phyloP scores from a whole-genome alignment of 768 basidiomycete genomes.

The Lactarius trivialis region DNA sequence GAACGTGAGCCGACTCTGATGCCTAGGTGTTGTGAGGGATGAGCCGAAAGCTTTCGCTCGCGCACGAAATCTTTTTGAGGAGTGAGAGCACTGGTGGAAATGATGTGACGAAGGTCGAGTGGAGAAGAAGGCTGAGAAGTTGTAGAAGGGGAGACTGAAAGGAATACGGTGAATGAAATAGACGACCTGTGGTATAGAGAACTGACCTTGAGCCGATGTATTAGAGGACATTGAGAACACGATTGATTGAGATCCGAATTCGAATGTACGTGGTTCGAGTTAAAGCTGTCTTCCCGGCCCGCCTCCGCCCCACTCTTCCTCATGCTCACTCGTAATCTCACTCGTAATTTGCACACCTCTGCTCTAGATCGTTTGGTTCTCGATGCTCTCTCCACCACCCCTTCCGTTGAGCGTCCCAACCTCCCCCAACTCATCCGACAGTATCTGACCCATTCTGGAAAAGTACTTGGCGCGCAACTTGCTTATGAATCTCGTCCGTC shows the following conservation, averaged over 20 bases:
- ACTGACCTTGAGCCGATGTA: slow-evolving; percentile 4
- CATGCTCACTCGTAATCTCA: not conserved
- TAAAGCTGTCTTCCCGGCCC: not conserved
- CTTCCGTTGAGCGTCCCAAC: slow-evolving; percentile 4
- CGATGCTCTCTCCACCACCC: slow-evolving; percentile 4
- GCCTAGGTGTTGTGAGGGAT: slow-evolving; percentile 45
- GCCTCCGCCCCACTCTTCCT: not conserved
- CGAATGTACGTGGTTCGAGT: not conserved
- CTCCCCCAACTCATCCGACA: slow-evolving; percentile 36
- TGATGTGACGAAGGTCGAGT: slow-evolving; percentile 49
- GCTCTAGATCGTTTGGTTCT: slow-evolving; percentile 15
- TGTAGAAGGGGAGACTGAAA: slow-evolving; percentile 17
- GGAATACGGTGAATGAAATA: not conserved
- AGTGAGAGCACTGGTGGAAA: slow-evolving; percentile 41
- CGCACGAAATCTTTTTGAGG: slow-evolving; percentile 32
- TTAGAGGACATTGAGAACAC: slow-evolving; percentile 12
- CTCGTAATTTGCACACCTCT: not conserved
- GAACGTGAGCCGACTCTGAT: slow-evolving; percentile 54
- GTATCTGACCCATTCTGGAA: slow-evolving; percentile 38
- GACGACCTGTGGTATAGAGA: not conserved
- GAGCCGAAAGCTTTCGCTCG: slow-evolving; percentile 36
- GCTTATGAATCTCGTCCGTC: slow-evolving; percentile 48
- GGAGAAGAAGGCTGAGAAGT: slow-evolving; percentile 23
- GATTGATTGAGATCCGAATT: not conserved
- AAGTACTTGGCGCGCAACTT: slow-evolving; percentile 37